Conservation (phyloP, 768 basidiomycete species). For the Tricholomella constricta region DNA sequence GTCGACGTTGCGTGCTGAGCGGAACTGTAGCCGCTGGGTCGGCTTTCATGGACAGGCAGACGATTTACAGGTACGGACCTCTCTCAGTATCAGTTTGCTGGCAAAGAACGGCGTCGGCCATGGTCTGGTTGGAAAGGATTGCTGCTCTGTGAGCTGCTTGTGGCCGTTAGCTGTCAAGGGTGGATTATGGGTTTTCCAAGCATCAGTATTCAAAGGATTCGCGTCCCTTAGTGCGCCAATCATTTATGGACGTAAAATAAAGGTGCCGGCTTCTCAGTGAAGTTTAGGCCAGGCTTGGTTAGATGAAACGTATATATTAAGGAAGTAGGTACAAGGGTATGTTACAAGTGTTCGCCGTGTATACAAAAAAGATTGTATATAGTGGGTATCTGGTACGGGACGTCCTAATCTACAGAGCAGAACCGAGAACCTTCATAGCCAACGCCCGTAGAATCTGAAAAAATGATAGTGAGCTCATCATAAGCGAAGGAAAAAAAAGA, state of each 20-base stretch:
- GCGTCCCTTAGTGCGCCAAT: background rate
- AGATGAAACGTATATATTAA: too few relatives aligned
- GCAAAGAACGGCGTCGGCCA: background rate
- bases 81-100: background rate
- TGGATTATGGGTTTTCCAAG: background rate
- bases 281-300: too few relatives aligned
- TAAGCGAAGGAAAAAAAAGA: background rate
- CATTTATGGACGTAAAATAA: background rate
- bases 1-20: constrained; percentile 3
- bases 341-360: too few relatives aligned
- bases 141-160: background rate
- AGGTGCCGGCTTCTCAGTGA: background rate
- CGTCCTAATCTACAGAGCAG: constrained; percentile 38
- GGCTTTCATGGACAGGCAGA: background rate
- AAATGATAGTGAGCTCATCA: background rate
- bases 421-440: constrained; percentile 81
- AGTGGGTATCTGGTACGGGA: too few relatives aligned
- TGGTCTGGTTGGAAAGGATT: background rate
- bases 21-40: background rate
- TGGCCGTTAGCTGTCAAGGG: background rate
- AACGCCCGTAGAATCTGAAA: constrained; percentile 75
- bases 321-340: too few relatives aligned
- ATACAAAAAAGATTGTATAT: too few relatives aligned
- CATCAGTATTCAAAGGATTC: background rate
- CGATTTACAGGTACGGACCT: background rate